Base-by-base conservation (phyloP, 208 protist species). In the Acanthamoeba royreba region DNA sequence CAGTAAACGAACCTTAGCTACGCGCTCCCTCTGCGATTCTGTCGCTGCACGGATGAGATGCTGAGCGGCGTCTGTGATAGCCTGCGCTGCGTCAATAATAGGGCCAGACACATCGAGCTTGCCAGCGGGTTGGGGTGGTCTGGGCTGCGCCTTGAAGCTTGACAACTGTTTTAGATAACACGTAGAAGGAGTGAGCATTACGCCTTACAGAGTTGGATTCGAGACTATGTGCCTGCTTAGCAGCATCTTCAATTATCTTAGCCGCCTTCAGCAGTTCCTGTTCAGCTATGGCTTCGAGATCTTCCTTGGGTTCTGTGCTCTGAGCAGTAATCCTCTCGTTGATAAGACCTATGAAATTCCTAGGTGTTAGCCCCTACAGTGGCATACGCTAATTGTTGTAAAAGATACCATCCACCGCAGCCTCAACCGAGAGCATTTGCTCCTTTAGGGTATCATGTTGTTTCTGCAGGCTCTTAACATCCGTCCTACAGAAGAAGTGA, bases 221-320 rank as follows among this genome's bases (percentile, higher is more conserved):
- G n/a, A n/a, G n/a, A n/a, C n/a, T n/a, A n/a, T n/a, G n/a, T n/a
- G n/a, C n/a, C n/a, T n/a, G 9, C 43, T 25, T 33, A 35, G 85
- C 85, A 40, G 85, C 85, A 4, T 91, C 53, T 11, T 91, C 85
- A 53, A 91, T 91, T 33, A 91, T 72, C 58, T 72, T 91, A 40
- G 85, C 85, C 8, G 85, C 85, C 38, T 61, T 72, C 17, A 91
- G 0, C 17, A 91, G 85, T 53, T 91, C 85, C 58, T 91, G 85
- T 38, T 91, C 85, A 9, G 85, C 85, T 9, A 91, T 33, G 33
- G 47, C 49, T 35, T 91, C 85, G 22, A 91, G 85, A n/a, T 91
- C 85, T n/a, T 91, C 85, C 15, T 91, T 49, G 42, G 77, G 77
- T 46, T 87, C 77, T 4, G 42, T 8, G 0, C n/a, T 13, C 28